Base-by-base conservation (phyloP, 352 stramenopile genomes). In the Pythium sukuiense region DNA sequence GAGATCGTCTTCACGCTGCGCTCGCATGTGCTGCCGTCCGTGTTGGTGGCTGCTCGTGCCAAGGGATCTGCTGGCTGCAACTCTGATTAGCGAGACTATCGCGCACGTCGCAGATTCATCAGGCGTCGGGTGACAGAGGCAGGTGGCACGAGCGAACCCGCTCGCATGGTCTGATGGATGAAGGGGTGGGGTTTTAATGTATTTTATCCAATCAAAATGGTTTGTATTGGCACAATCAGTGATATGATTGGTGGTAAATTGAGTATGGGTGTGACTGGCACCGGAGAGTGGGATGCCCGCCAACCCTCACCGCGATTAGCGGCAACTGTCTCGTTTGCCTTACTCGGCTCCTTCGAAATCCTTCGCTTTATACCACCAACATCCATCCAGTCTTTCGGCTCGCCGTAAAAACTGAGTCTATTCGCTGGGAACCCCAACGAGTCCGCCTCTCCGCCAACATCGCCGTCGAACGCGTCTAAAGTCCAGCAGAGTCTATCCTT, bases 1-100 rank as follows among this genome's bases (percentile, higher is more conserved):
- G 67, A 86, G 63, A 82, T 87, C 54, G 74, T 83, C 18, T 83
- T 83, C 57, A 69, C 69, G 33, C 62, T 87, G 46, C 76, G 78
- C 32, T 72, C 67, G n/a, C 65, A 74, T 26, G 59, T 77, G 29
- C 58, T 62, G 20, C 58, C 52, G n/a, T 16, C 14, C 24, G 50
- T 67, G 27, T 48, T 70, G 46, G 50, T 41, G 14, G 24, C 45
- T 29, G 29, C 9, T 39, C 52, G 26, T 30, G 30, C 49, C 26
- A 55, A 55, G 41, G 39, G 45, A 49, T 29, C 26, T 61, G 45
- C 20, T 50, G 20, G 20, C 20, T 24, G 20, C 20, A 24, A 24
- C 20, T 24, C 20, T 24, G 43, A 52, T 7, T 24, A 0, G 20
- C 11, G 37, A 43, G 45, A 52, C 45, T 8, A 29, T 52, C 20